These are phyloP conservation scores for Candida tropicalis DNA, from an alignment of 1,139 yeast species.

Conservation along the genomic window DNA sequence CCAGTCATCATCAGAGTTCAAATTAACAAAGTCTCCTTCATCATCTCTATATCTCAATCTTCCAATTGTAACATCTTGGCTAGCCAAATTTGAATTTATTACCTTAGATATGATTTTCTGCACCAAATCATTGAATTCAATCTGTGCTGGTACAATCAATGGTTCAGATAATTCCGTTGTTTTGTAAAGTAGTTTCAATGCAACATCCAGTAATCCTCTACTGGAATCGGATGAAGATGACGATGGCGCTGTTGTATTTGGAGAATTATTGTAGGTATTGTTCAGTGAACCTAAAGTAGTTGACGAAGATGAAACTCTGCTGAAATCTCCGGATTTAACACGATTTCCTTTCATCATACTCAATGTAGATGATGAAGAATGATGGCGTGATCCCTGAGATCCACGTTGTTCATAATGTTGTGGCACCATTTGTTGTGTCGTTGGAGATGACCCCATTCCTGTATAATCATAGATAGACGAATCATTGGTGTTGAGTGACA, in stretches of 20 bases:
- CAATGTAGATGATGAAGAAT: conserved; percentile 48
- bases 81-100: conserved; percentile 31
- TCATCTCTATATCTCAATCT: conserved; percentile 87
- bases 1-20: conserved; percentile 84
- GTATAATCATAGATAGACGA: conserved; percentile 28
- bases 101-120: conserved; percentile 41
- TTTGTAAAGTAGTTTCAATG: conserved; percentile 56
- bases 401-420: conserved; percentile 21
- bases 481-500: conserved; percentile 25
- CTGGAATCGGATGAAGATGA: conserved; percentile 7
- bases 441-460: conserved; percentile 10
- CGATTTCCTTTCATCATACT: conserved; percentile 47
- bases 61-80: conserved; percentile 40
- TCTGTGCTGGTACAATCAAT: conserved; percentile 45
- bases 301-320: conserved; percentile 15
- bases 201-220: conserved; percentile 20
- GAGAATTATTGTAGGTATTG: conserved; percentile 15
- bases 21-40: conserved; percentile 90
- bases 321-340: conserved; percentile 15
- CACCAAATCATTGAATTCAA: conserved; percentile 50
- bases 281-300: conserved; percentile 21
- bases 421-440: conserved; percentile 6
- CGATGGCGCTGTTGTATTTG: conserved; percentile 21
- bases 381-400: conserved; percentile 43
- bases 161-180: conserved; percentile 36